Evolutionary conservation across 2,329 filamentous ascomycete species (phyloP).

Genomic region (Leptodontidium sp.): DNA sequence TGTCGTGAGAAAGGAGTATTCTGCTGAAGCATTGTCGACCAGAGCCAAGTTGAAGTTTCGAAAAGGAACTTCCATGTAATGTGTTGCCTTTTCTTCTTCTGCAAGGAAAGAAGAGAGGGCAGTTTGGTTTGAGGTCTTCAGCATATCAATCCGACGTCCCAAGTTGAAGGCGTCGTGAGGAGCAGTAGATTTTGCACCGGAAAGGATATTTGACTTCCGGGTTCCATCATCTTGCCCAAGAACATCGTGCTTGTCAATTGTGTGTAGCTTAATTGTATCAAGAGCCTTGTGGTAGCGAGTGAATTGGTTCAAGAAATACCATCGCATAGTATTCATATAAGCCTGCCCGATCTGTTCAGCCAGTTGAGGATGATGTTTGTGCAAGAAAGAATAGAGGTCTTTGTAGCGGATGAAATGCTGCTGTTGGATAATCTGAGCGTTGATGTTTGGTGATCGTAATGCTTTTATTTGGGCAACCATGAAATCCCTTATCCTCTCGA

Average conservation of each 20-base stretch:
- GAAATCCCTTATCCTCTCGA: conserved; percentile 93
- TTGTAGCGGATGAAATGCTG: conserved; percentile 89
- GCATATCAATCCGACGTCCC: conserved; percentile 83
- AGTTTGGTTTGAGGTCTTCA: conserved; percentile 75
- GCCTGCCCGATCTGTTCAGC: conserved; percentile 91
- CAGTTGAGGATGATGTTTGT: conserved; percentile 81
- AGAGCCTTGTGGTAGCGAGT: conserved; percentile 85
- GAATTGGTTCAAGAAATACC: conserved; percentile 96
- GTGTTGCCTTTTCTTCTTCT: conserved; percentile 85
- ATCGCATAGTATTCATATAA: conserved; percentile 98
- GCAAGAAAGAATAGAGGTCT: conserved; percentile 86
- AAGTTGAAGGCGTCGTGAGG: conserved; percentile 89
- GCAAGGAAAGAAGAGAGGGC: conserved; percentile 89
- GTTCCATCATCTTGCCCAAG: conserved; percentile 80
- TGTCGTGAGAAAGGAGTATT: conserved; percentile 91
- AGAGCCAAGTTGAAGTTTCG: conserved; percentile 94
- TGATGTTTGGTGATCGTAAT: conserved; percentile 92
- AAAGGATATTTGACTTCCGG: conserved; percentile 68
- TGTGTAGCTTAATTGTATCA: conserved; percentile 83
- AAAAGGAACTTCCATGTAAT: conserved; percentile 91
- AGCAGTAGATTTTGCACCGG: conserved; percentile 58
- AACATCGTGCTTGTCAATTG: conserved; percentile 82
- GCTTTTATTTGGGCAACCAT: conserved; percentile 95
- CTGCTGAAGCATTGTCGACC: conserved; percentile 91
- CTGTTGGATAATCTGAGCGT: conserved; percentile 96